phyloP scores from a whole-genome alignment of 2,329 filamentous ascomycete species.

The Beauveria pseudobassiana region DNA sequence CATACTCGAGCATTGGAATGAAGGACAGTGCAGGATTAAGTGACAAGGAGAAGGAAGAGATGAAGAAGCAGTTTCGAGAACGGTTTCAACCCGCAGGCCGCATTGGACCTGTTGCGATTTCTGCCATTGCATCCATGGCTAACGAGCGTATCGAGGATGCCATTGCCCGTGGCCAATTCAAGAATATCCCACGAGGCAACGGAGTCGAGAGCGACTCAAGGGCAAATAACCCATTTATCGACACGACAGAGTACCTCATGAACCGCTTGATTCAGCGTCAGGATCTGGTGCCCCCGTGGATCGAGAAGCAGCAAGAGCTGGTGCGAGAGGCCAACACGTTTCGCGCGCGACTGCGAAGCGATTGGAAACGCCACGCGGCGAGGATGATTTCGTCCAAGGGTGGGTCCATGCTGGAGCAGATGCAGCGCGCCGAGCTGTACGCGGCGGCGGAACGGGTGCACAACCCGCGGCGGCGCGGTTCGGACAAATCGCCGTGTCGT shows the following conservation, averaged over 20 bases:
- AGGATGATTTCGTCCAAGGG: conserved; percentile 70
- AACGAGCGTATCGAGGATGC: conserved; percentile 92
- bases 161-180: conserved; percentile 84
- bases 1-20: conserved; percentile 42
- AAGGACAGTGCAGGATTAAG: conserved; percentile 46
- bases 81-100: conserved; percentile 69
- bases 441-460: conserved; percentile 63
- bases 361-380: conserved; percentile 80
- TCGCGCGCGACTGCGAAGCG: conserved; percentile 63
- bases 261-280: conserved; percentile 98
- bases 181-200: conserved; percentile 72
- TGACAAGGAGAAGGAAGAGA: conserved; percentile 64
- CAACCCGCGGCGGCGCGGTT: conserved; percentile 44
- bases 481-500: conserved; percentile 40
- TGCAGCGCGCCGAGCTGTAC: conserved; percentile 62
- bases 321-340: conserved; percentile 62
- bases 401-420: conserved; percentile 66
- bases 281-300: conserved; percentile 94
- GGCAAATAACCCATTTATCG: conserved; percentile 80
- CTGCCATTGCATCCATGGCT: conserved; percentile 73
- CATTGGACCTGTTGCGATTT: conserved; percentile 66
- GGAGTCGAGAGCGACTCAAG: conserved; percentile 74
- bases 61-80: conserved; percentile 68
- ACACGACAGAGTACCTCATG: conserved; percentile 96
- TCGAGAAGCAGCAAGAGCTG: conserved; percentile 95